Evolutionary conservation across 805 yeast species (phyloP).

Genomic region (Myxozyma melibiosi): DNA sequence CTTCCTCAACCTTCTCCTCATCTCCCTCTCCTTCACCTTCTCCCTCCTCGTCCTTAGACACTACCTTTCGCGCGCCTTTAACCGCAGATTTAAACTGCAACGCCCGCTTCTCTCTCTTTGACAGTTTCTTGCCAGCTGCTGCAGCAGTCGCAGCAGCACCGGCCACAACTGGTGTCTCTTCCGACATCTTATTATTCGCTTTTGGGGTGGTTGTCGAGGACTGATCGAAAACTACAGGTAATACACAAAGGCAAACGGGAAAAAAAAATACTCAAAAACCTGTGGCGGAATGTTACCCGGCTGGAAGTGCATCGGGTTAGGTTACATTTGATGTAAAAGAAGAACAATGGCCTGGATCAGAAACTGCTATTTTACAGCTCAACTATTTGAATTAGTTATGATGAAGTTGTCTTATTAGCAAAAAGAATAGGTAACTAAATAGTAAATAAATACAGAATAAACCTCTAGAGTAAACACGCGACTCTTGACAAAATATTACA

Average conservation of each 20-base stretch:
- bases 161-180: neutral
- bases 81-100: constrained; percentile 6
- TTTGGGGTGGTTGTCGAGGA: neutral
- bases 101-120: constrained; percentile 18
- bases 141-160: no score
- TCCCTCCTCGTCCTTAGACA: neutral
- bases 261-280: neutral
- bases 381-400: no score
- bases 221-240: neutral
- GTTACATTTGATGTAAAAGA: no score
- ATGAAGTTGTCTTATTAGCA: no score
- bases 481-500: neutral
- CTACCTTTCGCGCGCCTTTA: constrained; percentile 17
- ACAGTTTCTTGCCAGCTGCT: constrained; percentile 1
- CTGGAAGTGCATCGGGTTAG: neutral
- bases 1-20: constrained; percentile 3
- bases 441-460: neutral
- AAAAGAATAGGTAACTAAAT: neutral
- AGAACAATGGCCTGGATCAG: no score
- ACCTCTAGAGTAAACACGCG: neutral
- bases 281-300: neutral
- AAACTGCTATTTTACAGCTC: no score
- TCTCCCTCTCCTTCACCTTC: constrained; percentile 4
- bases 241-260: neutral
- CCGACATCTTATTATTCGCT: neutral